Conservation (phyloP, 257 asterid genomes). For the Petrea volubilis region DNA sequence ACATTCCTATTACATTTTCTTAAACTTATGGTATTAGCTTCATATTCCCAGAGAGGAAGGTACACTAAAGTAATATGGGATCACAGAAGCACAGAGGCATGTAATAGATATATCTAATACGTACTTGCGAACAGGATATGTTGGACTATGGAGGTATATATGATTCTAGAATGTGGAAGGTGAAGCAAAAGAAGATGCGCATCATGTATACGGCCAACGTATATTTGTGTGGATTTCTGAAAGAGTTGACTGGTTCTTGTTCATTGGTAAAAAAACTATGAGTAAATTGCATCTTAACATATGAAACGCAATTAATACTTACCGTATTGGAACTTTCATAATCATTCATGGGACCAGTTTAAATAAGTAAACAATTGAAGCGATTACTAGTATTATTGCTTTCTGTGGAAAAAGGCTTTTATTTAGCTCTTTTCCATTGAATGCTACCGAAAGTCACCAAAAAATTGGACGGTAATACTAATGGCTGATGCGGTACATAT, state of each 20-base stretch:
- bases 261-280: not conserved
- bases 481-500: constrained; percentile 15
- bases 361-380: not conserved
- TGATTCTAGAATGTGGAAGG: no score
- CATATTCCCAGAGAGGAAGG: no score
- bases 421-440: constrained; percentile 6
- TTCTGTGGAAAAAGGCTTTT: not conserved
- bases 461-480: constrained; percentile 15
- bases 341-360: not conserved
- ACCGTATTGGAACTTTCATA: not conserved
- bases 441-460: constrained; percentile 20
- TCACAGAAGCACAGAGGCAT: no score
- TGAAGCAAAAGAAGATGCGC: no score
- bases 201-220: no score
- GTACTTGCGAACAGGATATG: no score
- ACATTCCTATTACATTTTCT: no score
- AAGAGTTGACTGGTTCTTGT: not conserved
- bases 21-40: no score
- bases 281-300: not conserved
- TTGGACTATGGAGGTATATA: no score
- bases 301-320: not conserved
- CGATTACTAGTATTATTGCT: not conserved
- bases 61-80: no score
- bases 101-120: no score
- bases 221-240: no score